Base-by-base conservation (phyloP, 441 rosid species). In the Adansonia grandidieri region DNA sequence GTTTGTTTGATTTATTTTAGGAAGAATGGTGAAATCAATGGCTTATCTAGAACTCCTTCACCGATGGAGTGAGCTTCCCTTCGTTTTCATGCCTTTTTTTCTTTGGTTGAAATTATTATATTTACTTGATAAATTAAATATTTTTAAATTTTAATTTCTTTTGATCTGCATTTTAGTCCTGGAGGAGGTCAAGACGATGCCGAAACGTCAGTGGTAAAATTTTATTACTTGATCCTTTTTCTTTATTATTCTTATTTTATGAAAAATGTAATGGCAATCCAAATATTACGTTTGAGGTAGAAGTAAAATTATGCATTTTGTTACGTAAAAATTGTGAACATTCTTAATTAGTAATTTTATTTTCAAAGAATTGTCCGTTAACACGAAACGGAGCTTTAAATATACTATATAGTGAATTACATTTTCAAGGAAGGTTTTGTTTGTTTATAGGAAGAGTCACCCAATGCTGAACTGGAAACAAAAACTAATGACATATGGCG, bases 401-500 rank as follows among this genome's bases (percentile, higher is more conserved):
- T 9, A 44, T 17, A 42, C 4, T 48, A 19, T 54, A 7, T 2
- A 0, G n/a, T 1, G 45, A 22, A 53, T 53, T 51, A 2, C 67
- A 42, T 40, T 19, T 14, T 20, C 28, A 32, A 56, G 32, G 22
- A 57, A 37, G 74, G 22, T 77, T 75, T 80, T 77, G 65, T 54
- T 70, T 68, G 75, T 66, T 80, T 53, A 81, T 76, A 84, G 93
- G 89, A 83, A 40, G 51, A 62, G 17, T 51, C 84, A 15, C 74
- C 87, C 13, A 77, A 82, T 85, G 53, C 72, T 64, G 85, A 76
- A 22, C 67, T 71, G 62, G 85, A 85, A 51, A 57, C 60, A 28
- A 89, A 86, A 79, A 77, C 80, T 3, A 85, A 85, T 45, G 89
- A 87, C 9, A 84, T 90, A 66, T 89, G 96, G 98, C 63, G 64